phyloP scores from a whole-genome alignment of 768 basidiomycete species.

The Fomitopsis serialis region DNA sequence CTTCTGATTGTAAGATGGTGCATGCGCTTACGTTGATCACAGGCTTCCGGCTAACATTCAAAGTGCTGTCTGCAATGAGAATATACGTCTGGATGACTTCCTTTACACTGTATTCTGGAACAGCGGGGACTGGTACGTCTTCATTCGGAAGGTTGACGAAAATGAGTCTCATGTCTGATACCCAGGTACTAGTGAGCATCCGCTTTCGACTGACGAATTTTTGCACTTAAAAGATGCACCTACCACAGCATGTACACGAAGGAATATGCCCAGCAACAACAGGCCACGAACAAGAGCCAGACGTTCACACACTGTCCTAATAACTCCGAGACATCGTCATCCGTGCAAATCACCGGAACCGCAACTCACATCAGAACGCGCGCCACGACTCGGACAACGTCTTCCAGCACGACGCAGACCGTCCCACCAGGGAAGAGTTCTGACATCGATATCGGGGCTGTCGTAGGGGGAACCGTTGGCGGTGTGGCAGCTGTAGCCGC shows the following conservation, averaged over 20 bases:
- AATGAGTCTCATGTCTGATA: background rate
- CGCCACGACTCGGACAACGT: too few species aligned
- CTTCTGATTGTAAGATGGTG: too few species aligned
- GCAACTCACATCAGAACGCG: too few species aligned
- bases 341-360: background rate
- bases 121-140: background rate
- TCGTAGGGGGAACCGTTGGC: too few species aligned
- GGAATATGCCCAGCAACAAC: conserved; percentile 12
- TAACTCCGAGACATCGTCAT: background rate
- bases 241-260: conserved; percentile 18
- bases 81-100: conserved; percentile 12
- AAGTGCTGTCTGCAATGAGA: conserved; percentile 8
- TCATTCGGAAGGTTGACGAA: background rate
- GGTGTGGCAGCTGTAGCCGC: too few species aligned
- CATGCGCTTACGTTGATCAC: too few species aligned
- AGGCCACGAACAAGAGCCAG: conserved; percentile 19
- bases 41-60: conserved; percentile 11
- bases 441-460: too few species aligned
- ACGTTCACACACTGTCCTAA: conserved; percentile 24
- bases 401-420: too few species aligned
- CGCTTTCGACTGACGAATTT: background rate
- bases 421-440: too few species aligned
- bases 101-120: conserved; percentile 1
- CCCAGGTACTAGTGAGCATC: conserved; percentile 14
- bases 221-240: background rate